A percentile compares a stretch with the other conserved stretches of the same genome.
phyloP scores from a whole-genome alignment of 2,329 filamentous ascomycete genomes.

The Monilinia fructigena region DNA sequence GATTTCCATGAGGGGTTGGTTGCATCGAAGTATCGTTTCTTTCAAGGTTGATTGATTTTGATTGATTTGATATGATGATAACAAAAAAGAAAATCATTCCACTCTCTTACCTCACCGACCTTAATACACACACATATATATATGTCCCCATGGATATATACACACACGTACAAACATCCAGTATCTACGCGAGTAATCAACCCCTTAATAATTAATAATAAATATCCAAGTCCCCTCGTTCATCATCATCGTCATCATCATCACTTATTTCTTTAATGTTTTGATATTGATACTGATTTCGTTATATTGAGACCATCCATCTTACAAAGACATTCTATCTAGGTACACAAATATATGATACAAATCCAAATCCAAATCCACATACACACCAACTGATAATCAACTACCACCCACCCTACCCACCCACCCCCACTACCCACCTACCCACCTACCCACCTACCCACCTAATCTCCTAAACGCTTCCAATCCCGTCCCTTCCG shows the following conservation, averaged over 20 bases:
- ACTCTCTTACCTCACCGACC: neutral
- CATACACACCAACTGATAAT: too few species aligned
- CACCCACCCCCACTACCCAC: too few species aligned
- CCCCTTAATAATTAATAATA: neutral
- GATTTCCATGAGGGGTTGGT: neutral
- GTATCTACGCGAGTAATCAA: too few species aligned
- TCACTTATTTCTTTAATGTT: neutral
- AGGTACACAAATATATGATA: neutral
- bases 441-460: too few species aligned
- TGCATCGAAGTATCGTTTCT: neutral
- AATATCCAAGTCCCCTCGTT: too few species aligned
- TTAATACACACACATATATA: neutral
- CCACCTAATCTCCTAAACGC: too few species aligned
- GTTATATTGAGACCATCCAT: neutral
- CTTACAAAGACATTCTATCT: neutral
- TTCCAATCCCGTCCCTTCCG: conserved; percentile 1
- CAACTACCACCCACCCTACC: too few species aligned
- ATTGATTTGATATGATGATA: too few species aligned
- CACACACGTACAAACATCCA: too few species aligned
- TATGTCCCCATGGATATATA: too few species aligned
- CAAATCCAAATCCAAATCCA: neutral
- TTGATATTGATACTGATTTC: too few species aligned
- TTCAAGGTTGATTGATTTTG: neutral
- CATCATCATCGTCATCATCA: too few species aligned
- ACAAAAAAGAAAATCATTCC: neutral